Evolutionary conservation across 306 rosid species (phyloP), one percentile per base, ranked within the genome.

Genomic region (Biancaea sappan): DNA sequence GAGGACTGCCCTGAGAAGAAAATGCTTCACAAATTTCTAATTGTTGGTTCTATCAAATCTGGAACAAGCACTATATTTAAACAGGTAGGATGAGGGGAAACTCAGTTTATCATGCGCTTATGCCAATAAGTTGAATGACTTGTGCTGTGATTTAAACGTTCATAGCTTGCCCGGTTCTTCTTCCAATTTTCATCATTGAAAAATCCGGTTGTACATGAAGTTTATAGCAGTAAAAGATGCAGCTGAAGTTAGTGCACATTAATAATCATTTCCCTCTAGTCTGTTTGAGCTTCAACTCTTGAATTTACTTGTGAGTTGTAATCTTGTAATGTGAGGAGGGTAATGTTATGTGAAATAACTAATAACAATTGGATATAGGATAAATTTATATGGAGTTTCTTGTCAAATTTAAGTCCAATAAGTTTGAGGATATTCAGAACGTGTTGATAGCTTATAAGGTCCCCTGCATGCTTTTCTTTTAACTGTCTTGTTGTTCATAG

Each of bases 11-110:
- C 4, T 29, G 85, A 64, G 50, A 74, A 75, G 73, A 79, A 81
- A 75, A 47, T 4, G 34, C 79, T 84, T 60, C 38, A 69, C 77
- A 87, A 85, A 68, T 74, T 88, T 82, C 79, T 90, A 69, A 84
- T 92, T 64, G 82, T 90, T 68, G 98, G 98, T 54, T 62, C 84
- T 77, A 75, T 56, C 43, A 83, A 90, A 77, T 85, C 94, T 67
- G 96, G 96, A 83, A 82, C 96, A 28, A 77, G 98, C 77, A 88
- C 98, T 14, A 82, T 90, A 72, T 88, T 83, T 73, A 90, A 92
- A 79, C 98, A 90, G 96, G 98, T 88, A 75, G 37, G 74, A 41
- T 53, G 46, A n/a, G 31, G 67, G 14, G 71, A 50, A 54, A 59
- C 32, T 35, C 13, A 63, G 44, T 48, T 54, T 61, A 5, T 22